Base-by-base conservation (phyloP, 176 grass and related monocot species). In the Secale cereale region DNA sequence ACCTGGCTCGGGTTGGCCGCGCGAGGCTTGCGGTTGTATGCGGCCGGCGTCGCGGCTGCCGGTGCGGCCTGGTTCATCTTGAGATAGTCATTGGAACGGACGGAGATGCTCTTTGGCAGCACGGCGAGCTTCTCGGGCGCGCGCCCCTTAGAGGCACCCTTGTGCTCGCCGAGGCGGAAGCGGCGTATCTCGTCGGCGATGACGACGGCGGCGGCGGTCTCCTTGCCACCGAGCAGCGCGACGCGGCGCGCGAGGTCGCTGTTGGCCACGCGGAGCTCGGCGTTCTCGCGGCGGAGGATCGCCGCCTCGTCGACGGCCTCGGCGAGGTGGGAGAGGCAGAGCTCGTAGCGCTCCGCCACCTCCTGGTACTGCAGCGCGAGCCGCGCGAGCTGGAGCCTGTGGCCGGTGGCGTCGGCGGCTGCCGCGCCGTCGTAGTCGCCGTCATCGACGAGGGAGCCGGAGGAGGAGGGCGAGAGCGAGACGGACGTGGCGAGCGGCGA, bases 321-420 rank as follows among this genome's bases (percentile, higher is more conserved):
- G 63, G 91, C 90, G 84, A 99, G 97, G 79, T 88, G 94, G 62
- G 88, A 90, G 60, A 97, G 84, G 79, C 94, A 97, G 83, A 92
- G 70, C 64, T 97, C 97, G 84, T 99, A 99, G 82, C 90, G 86
- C 27, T 99, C 92, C 54, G 86, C 83, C 76, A 97, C 91, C 76
- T 91, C 90, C 84, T 89, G 97, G 82, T 94, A 99, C 81, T 92
- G 93, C 88, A 94, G 93, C 76, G 89, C 82, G 68, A 98, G 89
- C 15, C 88, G 93, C 39, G 93, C 91, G 26, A 98, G 86, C 86
- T 91, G 92, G 62, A 96, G 91, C 45, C 79, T 77, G 65, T 94
- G 92, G 41, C 88, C 94, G 32, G 91, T 90, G 63, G 84, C 45
- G 36, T 76, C 50, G 36, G 70, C 39, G 74, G 28, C 27, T 0